Conservation (phyloP, 75 land plant genomes). For the Pinus tabuliformis region DNA sequence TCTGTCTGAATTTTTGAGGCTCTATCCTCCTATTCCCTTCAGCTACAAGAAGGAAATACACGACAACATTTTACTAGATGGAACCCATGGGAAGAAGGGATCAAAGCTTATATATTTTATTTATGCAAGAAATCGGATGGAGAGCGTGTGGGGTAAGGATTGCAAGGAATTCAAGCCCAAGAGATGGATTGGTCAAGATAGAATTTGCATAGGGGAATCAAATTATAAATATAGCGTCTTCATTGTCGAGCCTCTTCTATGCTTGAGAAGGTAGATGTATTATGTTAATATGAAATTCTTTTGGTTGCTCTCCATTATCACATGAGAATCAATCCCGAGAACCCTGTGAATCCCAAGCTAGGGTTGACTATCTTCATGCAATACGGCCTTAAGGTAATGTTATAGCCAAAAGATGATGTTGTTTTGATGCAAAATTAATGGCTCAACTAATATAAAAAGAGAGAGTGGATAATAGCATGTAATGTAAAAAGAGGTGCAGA, state of each 20-base stretch:
- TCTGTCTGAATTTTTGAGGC: slow-evolving; percentile 9
- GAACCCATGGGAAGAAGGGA: slow-evolving; percentile 12
- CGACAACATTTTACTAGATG: slow-evolving; percentile 5
- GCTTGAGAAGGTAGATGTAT: slow-evolving; percentile 32
- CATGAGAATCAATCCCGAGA: slow-evolving; percentile 1
- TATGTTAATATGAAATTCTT: slow-evolving; percentile 24
- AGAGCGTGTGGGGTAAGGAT: slow-evolving; percentile 25
- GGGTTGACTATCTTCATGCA: neutral
- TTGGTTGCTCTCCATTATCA: slow-evolving; percentile 13
- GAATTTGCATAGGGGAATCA: slow-evolving; percentile 14
- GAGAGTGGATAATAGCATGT: too few species aligned
- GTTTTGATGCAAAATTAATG: neutral
- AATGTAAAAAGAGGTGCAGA: too few species aligned
- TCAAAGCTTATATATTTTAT: neutral
- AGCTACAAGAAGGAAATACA: neutral
- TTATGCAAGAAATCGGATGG: slow-evolving; percentile 18
- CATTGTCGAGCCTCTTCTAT: slow-evolving; percentile 32
- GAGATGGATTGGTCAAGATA: slow-evolving; percentile 14
- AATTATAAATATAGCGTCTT: slow-evolving; percentile 27
- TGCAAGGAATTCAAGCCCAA: slow-evolving; percentile 19
- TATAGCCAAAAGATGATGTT: neutral
- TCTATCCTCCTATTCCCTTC: slow-evolving; percentile 13
- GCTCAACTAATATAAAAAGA: too few species aligned
- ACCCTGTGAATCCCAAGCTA: neutral
- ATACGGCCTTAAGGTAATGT: neutral